Conservation (phyloP, 495 filamentous ascomycete genomes). For the Eremomyces bilateralis region DNA sequence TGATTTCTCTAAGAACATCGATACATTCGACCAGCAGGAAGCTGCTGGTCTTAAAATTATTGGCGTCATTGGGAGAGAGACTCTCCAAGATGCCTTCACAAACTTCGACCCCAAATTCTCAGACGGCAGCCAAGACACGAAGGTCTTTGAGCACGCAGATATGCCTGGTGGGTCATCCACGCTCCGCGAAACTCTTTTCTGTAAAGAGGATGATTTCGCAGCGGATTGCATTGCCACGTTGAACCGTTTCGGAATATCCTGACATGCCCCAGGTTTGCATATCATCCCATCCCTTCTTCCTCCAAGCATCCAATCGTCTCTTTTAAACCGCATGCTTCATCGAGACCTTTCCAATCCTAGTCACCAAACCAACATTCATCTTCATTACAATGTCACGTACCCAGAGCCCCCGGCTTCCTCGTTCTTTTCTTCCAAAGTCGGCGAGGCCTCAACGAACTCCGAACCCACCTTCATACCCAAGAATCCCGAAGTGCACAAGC, state of each 20-base stretch:
- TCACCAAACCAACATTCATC: conserved; percentile 72
- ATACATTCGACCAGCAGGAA: conserved; percentile 4
- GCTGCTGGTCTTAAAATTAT: no score
- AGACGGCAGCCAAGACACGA: no score
- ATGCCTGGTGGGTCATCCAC: conserved; percentile 18
- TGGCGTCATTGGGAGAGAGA: no score
- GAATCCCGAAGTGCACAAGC: conserved; percentile 42
- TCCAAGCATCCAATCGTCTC: conserved; percentile 35
- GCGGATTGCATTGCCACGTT: neutral
- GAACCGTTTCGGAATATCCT: neutral
- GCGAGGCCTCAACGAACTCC: conserved; percentile 5
- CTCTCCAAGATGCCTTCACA: no score
- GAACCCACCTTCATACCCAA: conserved; percentile 29
- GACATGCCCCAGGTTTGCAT: conserved; percentile 35
- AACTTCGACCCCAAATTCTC: no score
- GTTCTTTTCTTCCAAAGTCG: conserved; percentile 27
- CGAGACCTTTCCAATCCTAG: conserved; percentile 50
- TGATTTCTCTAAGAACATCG: conserved; percentile 25
- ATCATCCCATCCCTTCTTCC: conserved; percentile 56
- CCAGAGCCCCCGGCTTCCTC: conserved; percentile 20
- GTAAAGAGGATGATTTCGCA: no score
- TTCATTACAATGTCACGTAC: conserved; percentile 62
- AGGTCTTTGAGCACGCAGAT: conserved; percentile 13
- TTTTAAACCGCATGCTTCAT: conserved; percentile 53
- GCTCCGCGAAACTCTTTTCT: no score